Evolutionary conservation across 2,329 filamentous ascomycete genomes (phyloP), one percentile per base, ranked within the genome.

Genomic region (Penicillium sp.): DNA sequence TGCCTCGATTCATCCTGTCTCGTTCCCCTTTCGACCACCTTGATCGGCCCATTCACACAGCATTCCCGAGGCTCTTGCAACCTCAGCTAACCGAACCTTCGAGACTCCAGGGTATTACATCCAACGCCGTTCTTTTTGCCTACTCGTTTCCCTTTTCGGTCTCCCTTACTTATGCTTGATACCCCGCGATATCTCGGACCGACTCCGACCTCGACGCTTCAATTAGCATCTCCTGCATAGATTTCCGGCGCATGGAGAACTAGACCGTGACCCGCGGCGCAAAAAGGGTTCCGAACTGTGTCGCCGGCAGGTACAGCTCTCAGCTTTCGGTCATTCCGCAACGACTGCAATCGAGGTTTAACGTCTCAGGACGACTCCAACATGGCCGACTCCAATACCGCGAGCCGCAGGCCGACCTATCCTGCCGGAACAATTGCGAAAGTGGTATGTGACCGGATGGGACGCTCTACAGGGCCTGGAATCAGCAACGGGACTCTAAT

Each of bases 371-470:
- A 63, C 61, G 59, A 61, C 58, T 59, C 65, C 58, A 61, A 75
- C 69, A 74, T 76, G 70, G 67, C 72, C 54, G 76, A 75, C 58
- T 68, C 73, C 58, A 75, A 71, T 33, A 68, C 71, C 53, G 63
- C 69, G 58, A 68, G 65, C 60, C 60, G 63, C 57, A 66, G 65
- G 62, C 70, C 70, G 54, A 67, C 70, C 58, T 74, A 73, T 59
- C 73, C 73, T 63, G 68, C 77, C 35, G 73, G 75, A 28, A 79
- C 78, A 26, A 73, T 80, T 62, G 76, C 78, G 30, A 78, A 78
- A 70, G 61, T 80, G 71, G 78, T 80, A 74, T 66, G 75, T 71
- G 30, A 58, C 37, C 42, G 44, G 28, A 51, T 24, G 22, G 33
- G 6, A 13, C 6, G 13, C n/a, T 8, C n/a, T 24, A 9, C 37